Evolutionary conservation across 148 eudicot genomes (phyloP).

Genomic region (Selenicereus undatus): DNA sequence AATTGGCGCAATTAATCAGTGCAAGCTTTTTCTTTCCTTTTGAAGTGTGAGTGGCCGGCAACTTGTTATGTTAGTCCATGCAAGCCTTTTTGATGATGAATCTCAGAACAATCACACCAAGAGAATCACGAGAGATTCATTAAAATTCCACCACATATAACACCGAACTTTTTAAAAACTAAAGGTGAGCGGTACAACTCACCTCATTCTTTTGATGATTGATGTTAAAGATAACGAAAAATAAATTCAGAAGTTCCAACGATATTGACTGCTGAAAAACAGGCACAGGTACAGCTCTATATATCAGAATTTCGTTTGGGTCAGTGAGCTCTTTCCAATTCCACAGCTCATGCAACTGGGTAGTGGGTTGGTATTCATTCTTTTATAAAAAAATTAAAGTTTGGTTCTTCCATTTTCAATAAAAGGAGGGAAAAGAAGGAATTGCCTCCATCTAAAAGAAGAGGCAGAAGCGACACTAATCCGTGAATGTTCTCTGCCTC

Average conservation of each 20-base stretch:
- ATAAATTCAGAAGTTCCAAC: background rate
- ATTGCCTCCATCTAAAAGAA: background rate
- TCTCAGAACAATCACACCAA: background rate
- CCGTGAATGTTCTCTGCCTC: background rate
- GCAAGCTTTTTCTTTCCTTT: too few relatives aligned
- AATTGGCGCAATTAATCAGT: too few relatives aligned
- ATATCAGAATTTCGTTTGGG: background rate
- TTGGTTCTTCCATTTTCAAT: background rate
- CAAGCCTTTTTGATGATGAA: background rate
- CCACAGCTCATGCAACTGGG: background rate
- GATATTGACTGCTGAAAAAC: background rate
- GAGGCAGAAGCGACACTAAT: background rate
- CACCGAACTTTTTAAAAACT: background rate
- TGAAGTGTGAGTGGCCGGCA: background rate
- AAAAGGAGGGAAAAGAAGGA: background rate
- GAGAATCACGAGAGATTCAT: background rate
- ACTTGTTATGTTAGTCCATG: background rate
- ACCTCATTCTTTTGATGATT: background rate
- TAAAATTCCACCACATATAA: background rate
- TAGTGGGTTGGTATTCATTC: too few relatives aligned
- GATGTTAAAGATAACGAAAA: background rate
- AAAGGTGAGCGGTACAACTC: background rate
- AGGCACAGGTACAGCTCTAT: too few relatives aligned
- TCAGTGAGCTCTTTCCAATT: background rate
- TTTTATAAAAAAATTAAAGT: too few relatives aligned